phyloP scores from a whole-genome alignment of 768 basidiomycete genomes.

The Crassisporium funariophilum region DNA sequence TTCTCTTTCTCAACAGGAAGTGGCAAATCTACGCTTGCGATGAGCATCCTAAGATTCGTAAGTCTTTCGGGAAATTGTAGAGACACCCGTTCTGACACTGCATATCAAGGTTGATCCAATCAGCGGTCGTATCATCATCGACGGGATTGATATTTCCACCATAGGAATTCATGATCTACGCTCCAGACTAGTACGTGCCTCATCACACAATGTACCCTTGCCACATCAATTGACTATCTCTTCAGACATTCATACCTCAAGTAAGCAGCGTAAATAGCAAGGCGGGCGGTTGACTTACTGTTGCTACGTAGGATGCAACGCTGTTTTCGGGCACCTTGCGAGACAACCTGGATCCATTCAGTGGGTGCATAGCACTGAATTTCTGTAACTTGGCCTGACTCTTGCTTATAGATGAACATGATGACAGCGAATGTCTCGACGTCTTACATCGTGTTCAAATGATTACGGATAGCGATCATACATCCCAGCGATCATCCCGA shows the following conservation, averaged over 20 bases:
- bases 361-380: conserved; percentile 27
- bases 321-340: conserved; percentile 84
- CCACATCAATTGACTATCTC: not conserved
- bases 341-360: conserved; percentile 67
- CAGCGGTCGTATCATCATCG: conserved; percentile 75
- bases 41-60: conserved; percentile 79
- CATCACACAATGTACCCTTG: conserved; percentile 2
- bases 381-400: not conserved
- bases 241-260: conserved; percentile 80
- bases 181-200: conserved; percentile 61
- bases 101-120: conserved; percentile 84
- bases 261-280: conserved; percentile 24
- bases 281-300: not conserved
- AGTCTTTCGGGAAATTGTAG: conserved; percentile 56
- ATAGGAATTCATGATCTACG: conserved; percentile 86
- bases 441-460: conserved; percentile 83
- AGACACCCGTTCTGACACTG: conserved; percentile 69
- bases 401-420: conserved; percentile 61
- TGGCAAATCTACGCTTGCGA: conserved; percentile 76
- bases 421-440: conserved; percentile 78
- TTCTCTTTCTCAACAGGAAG: conserved; percentile 39
- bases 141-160: conserved; percentile 84
- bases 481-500: conserved; percentile 54
- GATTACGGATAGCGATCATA: conserved; percentile 50
- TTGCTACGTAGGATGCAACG: conserved; percentile 55